Evolutionary conservation across 345 rosid species (phyloP), one percentile per base, ranked within the genome.

Genomic region (Lumnitzera racemosa): DNA sequence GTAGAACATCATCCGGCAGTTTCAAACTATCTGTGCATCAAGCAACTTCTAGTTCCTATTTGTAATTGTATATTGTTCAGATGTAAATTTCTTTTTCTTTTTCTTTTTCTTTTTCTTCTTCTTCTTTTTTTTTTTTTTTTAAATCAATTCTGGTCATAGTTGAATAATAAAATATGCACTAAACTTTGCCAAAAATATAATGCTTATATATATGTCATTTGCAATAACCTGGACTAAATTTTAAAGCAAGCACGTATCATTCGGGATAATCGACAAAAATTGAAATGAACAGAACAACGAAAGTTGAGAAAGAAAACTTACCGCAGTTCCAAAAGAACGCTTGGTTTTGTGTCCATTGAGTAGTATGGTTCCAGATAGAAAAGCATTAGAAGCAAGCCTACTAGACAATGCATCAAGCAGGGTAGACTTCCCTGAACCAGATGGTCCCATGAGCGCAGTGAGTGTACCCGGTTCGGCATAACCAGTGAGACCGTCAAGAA

Each of bases 391-490:
- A 23, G 96, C 96, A n/a, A 91, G 82, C 63, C 98, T 87, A 68
- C 95, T 75, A 12, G 96, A 67, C 12, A 91, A 83, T 46, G 98
- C 96, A 29, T 91, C 98, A 13, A 91, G 98, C 48, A 91, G 81
- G 43, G 96, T 91, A 12, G 98, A 91, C 65, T 91, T 91, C 11
- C 98, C 98, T 0, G 98, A 91, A 6, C 98, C 96, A 20, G 98
- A 91, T 46, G 98, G 98, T 1, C 98, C 98, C 96, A 91, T 91
- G 59, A 91, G 83, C 15, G 96, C 95, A 0, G 92, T 91, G 48
- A 91, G 49, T 13, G 79, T 63, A 7, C 96, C 98, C 13, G 98
- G 98, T 72, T 91, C 95, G 2, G 98, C 92, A 47, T 84, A 84
- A 10, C 98, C 98, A 2, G 88, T 91, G 3, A 91, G 87, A 31